These are phyloP conservation scores for Nakazawaea sp. DNA, from an alignment of 805 yeast genomes.

Conservation along the genomic window DNA sequence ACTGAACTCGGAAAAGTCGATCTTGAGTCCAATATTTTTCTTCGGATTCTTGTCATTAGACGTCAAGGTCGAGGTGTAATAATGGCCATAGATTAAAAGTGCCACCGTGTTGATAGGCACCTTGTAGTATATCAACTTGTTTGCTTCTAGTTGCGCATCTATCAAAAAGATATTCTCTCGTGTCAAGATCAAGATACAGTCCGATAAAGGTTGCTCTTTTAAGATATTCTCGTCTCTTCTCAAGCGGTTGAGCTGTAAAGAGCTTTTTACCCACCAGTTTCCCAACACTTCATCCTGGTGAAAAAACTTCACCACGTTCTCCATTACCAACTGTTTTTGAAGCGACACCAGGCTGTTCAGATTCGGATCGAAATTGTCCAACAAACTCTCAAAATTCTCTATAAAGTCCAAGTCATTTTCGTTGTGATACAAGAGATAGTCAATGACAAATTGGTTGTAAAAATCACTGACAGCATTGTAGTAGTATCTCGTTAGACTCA, in stretches of 20 bases:
- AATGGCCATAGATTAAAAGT: conserved; percentile 24
- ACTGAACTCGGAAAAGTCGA: conserved; percentile 9
- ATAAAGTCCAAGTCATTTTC: conserved; percentile 22
- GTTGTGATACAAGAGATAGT: conserved; percentile 29
- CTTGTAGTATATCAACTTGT: conserved; percentile 15
- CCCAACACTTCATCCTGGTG: conserved; percentile 20
- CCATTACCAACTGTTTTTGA: conserved; percentile 13
- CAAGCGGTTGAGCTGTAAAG: conserved; percentile 11
- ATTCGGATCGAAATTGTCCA: conserved; percentile 21
- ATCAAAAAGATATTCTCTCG: conserved; percentile 18
- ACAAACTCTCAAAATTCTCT: conserved; percentile 32
- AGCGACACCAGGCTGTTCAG: conserved; percentile 14
- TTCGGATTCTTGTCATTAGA: conserved; percentile 20
- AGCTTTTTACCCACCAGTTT: conserved; percentile 26
- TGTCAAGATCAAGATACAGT: conserved; percentile 20
- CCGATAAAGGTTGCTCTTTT: conserved; percentile 12
- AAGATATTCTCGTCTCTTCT: too few species aligned
- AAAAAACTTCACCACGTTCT: conserved; percentile 12
- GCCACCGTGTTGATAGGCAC: conserved; percentile 15
- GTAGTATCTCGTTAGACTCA: conserved; percentile 34
- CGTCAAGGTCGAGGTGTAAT: conserved; percentile 15
- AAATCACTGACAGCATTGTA: conserved; percentile 37
- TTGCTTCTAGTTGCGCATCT: conserved; percentile 14
- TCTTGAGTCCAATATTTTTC: conserved; percentile 23
- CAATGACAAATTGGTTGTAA: conserved; percentile 35